Evolutionary conservation across 139 green algal species (phyloP).

Genomic region (Coccomyxa sp.): DNA sequence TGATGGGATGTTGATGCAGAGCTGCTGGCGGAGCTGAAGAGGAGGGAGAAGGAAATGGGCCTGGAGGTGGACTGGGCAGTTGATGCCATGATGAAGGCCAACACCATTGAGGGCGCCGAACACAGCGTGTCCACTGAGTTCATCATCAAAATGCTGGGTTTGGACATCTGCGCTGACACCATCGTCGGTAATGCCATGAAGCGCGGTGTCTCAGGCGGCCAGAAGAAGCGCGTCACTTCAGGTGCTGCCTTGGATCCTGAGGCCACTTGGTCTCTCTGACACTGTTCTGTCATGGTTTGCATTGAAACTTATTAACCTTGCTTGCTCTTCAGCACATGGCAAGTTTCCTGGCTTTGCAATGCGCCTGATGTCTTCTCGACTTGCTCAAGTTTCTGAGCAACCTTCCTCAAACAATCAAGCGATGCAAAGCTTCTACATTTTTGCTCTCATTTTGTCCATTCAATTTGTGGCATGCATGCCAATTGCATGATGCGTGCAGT

Average conservation of each 20-base stretch:
- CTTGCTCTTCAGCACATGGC: too few relatives aligned
- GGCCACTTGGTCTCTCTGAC: not conserved
- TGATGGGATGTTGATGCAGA: not conserved
- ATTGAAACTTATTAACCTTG: too few relatives aligned
- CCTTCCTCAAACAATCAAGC: not conserved
- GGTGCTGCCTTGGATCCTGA: slow-evolving; percentile 7
- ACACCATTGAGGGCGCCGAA: slow-evolving; percentile 14
- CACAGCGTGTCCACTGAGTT: slow-evolving; percentile 43
- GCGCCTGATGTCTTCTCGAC: not conserved
- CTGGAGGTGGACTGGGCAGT: slow-evolving; percentile 36
- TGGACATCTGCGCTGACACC: slow-evolving; percentile 42
- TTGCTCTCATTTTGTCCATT: too few relatives aligned
- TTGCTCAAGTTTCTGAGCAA: not conserved
- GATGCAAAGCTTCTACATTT: not conserved
- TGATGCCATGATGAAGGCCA: slow-evolving; percentile 26
- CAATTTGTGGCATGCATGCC: too few relatives aligned
- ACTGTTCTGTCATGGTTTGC: not conserved
- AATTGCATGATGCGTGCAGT: too few relatives aligned
- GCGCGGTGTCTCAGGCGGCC: slow-evolving; percentile 51
- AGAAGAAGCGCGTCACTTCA: slow-evolving; percentile 65
- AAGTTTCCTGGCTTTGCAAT: not conserved
- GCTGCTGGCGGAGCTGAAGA: slow-evolving; percentile 17
- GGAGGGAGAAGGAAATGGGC: slow-evolving; percentile 23
- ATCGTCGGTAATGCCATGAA: slow-evolving; percentile 61
- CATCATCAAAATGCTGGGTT: slow-evolving; percentile 46